Evolutionary conservation across 805 yeast species (phyloP), one percentile per base, ranked within the genome.

Genomic region (Candida railenensis): DNA sequence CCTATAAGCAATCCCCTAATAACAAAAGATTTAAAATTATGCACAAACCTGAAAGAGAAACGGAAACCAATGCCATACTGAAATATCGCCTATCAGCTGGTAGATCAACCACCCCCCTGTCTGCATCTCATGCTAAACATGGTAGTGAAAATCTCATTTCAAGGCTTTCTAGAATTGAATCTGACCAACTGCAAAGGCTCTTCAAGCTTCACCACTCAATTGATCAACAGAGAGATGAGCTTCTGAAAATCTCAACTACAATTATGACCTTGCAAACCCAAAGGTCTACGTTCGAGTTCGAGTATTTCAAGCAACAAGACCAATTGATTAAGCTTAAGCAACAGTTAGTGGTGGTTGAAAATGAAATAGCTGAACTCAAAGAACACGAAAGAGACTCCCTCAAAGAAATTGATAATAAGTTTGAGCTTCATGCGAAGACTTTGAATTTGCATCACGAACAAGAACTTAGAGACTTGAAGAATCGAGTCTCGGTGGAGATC

Each of bases 291-390:
- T 56, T 64, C 25, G 77, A 72, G 39, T 51, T 72, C 21, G 69
- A 69, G 25, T 65, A 59, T 42, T 64, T 49, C 52, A 67, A 55
- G 47, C 56, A 60, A 53, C 58, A 61, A 51, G 71, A 65, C 41
- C 67, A 65, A 16, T 52, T 71, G 20, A 63, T 62, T 14, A 67
- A 67, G 22, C 59, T 68, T 43, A 73, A 73, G 15, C 67, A 68
- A 32, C 66, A 71, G 21, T 53, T 67, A 16, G 67, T 65, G 33
- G 59, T 65, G 16, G 42, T 68, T 22, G 64, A 62, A 19, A 63
- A 66, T 36, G 66, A 71, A 46, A 60, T 72, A 1, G 64, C 62
- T 12, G 64, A 61, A 15, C 54, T 67, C 14, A 56, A 53, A 18
- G 48, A 52, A 7, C 59, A 57, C 40, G 65, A 65, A 48, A 42